These are phyloP conservation scores for Candolleomyces eurysporus DNA, from an alignment of 768 basidiomycete species.

Conservation along the genomic window DNA sequence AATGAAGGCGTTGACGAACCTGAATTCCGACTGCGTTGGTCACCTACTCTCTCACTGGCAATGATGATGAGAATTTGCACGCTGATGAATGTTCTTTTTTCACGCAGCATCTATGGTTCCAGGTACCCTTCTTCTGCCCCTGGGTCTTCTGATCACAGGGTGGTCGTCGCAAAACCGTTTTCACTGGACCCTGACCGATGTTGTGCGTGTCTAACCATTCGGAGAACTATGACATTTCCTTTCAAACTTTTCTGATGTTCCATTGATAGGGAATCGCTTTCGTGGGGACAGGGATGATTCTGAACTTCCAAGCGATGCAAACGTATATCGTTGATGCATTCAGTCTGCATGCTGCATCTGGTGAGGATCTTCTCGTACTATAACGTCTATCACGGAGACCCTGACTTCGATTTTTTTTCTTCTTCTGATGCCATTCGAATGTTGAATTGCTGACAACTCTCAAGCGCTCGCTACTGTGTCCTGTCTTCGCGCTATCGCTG, in stretches of 20 bases:
- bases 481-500: constrained; percentile 54
- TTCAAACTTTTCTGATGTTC: background rate
- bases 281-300: constrained; percentile 20
- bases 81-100: background rate
- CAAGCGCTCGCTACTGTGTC: constrained; percentile 62
- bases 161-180: constrained; percentile 53
- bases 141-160: constrained; percentile 61
- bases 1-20: constrained; percentile 55
- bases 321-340: constrained; percentile 52
- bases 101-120: background rate
- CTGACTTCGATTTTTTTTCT: too few species aligned
- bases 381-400: too few species aligned
- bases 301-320: constrained; percentile 46
- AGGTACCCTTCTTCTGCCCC: constrained; percentile 44
- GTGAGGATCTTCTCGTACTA: too few species aligned
- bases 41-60: background rate
- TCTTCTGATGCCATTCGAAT: too few species aligned
- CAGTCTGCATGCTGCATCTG: constrained; percentile 13
- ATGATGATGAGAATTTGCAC: background rate
- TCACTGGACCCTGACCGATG: constrained; percentile 61
- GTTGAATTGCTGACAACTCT: constrained; percentile 16
- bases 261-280: background rate
- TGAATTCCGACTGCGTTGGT: constrained; percentile 41
- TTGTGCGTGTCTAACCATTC: constrained; percentile 6
- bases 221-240: background rate